phyloP scores from a whole-genome alignment of 2,329 filamentous ascomycete species.

The Pseudophaeomoniella oleicola region DNA sequence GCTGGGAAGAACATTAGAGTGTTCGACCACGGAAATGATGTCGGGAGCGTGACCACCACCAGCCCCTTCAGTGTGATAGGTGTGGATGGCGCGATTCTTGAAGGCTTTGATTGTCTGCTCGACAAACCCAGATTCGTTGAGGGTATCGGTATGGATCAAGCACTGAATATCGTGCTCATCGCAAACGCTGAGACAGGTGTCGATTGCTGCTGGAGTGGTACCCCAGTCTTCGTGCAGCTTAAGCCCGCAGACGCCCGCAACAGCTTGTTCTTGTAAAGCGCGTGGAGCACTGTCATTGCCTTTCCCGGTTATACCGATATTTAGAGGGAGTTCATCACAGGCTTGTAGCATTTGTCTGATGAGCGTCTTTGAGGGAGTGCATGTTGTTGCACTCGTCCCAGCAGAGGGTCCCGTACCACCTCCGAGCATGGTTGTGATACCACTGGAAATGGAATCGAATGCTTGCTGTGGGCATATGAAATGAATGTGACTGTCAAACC shows the following conservation, averaged over 20 bases:
- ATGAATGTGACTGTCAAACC: slow-evolving; percentile 81
- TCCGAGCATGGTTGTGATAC: slow-evolving; percentile 80
- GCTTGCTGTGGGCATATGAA: slow-evolving; percentile 92
- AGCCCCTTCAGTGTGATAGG: slow-evolving; percentile 92
- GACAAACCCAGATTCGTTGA: slow-evolving; percentile 96
- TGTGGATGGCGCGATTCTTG: slow-evolving; percentile 79
- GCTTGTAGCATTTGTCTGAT: slow-evolving; percentile 85
- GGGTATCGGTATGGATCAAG: slow-evolving; percentile 86
- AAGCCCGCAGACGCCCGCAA: slow-evolving; percentile 74
- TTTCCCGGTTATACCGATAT: slow-evolving; percentile 84
- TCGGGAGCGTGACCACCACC: slow-evolving; percentile 91
- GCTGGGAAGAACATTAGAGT: slow-evolving; percentile 73
- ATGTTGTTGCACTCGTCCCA: slow-evolving; percentile 82
- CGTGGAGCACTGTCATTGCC: slow-evolving; percentile 65
- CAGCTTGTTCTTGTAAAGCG: slow-evolving; percentile 64
- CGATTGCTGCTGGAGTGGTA: slow-evolving; percentile 77
- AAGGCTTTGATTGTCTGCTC: slow-evolving; percentile 80
- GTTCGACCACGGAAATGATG: slow-evolving; percentile 86
- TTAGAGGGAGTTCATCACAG: slow-evolving; percentile 65
- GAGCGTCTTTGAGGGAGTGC: slow-evolving; percentile 72
- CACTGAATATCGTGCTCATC: slow-evolving; percentile 88
- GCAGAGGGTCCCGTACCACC: slow-evolving; percentile 89
- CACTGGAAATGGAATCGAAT: slow-evolving; percentile 66
- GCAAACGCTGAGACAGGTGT: slow-evolving; percentile 70
- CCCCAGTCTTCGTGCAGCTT: slow-evolving; percentile 98